phyloP scores from a whole-genome alignment of 768 basidiomycete genomes.

The Pleurotus eryngii region DNA sequence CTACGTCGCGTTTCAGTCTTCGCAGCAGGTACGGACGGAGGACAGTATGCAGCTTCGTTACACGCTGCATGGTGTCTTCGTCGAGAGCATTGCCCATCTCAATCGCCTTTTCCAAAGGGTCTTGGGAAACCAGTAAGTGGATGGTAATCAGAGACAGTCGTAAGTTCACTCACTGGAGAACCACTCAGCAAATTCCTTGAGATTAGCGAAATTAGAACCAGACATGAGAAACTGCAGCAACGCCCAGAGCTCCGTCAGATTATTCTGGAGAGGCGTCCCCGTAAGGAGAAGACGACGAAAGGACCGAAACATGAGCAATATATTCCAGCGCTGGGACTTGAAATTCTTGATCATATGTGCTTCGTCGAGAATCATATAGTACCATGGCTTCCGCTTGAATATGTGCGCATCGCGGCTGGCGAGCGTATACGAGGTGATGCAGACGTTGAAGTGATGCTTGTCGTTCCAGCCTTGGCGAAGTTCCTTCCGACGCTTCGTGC shows the following conservation, averaged over 20 bases:
- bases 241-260: slow-evolving; percentile 94
- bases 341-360: slow-evolving; percentile 99
- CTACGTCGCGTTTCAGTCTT: slow-evolving; percentile 96
- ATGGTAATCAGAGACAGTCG: not conserved
- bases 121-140: slow-evolving; percentile 33
- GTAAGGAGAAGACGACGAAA: slow-evolving; percentile 87
- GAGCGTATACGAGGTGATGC: slow-evolving; percentile 91
- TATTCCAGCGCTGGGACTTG: slow-evolving; percentile 91
- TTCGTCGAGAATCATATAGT: slow-evolving; percentile 95
- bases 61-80: slow-evolving; percentile 80
- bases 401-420: slow-evolving; percentile 90
- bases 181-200: slow-evolving; percentile 95
- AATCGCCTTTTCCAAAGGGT: slow-evolving; percentile 91
- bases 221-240: slow-evolving; percentile 93
- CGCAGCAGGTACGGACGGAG: slow-evolving; percentile 95
- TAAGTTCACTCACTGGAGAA: slow-evolving; percentile 76
- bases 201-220: slow-evolving; percentile 81
- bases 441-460: slow-evolving; percentile 87
- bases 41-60: slow-evolving; percentile 88
- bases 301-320: slow-evolving; percentile 82
- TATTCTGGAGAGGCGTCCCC: slow-evolving; percentile 96
- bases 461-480: slow-evolving; percentile 89
- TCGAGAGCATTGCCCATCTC: slow-evolving; percentile 77
- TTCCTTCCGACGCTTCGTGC: slow-evolving; percentile 84
- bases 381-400: slow-evolving; percentile 91